Conservation (phyloP, 257 asterid genomes). For the Parsonsia alboflavescens region DNA sequence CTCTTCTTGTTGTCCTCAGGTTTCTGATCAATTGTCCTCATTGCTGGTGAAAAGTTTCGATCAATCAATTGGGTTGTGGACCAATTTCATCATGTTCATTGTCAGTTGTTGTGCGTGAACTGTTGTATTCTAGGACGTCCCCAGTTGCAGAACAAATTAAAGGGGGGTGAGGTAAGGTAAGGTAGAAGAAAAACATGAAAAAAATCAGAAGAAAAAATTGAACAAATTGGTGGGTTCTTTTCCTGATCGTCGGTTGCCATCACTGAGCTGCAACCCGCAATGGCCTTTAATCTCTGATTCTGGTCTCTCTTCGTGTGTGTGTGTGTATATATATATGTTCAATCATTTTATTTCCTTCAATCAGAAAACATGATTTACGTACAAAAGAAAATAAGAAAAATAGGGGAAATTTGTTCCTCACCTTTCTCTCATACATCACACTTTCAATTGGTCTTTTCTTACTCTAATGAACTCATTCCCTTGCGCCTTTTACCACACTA, state of each 20-base stretch:
- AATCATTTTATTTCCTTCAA: neutral
- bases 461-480: no score
- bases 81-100: neutral
- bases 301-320: neutral
- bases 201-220: no score
- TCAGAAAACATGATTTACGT: neutral
- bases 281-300: neutral
- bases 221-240: conserved; percentile 7
- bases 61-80: neutral
- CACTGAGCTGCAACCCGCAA: conserved; percentile 2
- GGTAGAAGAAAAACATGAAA: neutral
- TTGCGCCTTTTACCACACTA: no score
- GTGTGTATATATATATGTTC: no score
- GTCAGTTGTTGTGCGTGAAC: neutral
- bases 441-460: no score
- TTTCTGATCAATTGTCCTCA: conserved; percentile 1
- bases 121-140: neutral
- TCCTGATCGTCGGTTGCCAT: neutral
- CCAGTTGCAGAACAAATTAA: neutral
- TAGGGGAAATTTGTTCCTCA: no score
- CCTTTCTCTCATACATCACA: no score
- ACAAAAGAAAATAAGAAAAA: no score
- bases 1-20: neutral
- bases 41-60: neutral
- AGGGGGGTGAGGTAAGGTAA: neutral